These are phyloP conservation scores for Paecilomyces fulvus DNA, from an alignment of 2,329 filamentous ascomycete genomes.

Conservation along the genomic window DNA sequence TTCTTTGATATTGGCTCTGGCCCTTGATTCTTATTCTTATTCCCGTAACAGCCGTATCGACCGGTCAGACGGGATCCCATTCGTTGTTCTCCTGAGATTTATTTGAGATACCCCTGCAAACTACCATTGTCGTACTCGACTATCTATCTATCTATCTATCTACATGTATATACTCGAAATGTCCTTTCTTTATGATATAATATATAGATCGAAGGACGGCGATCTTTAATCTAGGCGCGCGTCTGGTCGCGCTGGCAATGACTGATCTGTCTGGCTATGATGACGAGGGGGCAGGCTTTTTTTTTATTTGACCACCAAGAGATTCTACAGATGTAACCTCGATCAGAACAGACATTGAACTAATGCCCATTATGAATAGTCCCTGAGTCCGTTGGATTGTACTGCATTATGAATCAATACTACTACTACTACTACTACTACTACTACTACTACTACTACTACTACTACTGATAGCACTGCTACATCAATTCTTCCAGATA, in stretches of 20 bases:
- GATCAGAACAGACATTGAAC: too few species aligned
- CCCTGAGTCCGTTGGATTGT: background rate
- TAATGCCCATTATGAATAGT: background rate
- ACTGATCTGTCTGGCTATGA: background rate
- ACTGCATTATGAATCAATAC: too few species aligned
- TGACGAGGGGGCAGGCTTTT: too few species aligned
- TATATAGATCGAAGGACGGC: slow-evolving; percentile 17
- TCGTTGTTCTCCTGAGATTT: background rate
- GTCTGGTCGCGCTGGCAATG: background rate
- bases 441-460: too few species aligned
- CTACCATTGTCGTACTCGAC: slow-evolving; percentile 22
- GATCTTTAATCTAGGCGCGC: background rate
- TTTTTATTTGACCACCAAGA: too few species aligned
- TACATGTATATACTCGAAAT: slow-evolving; percentile 24
- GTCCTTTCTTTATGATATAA: slow-evolving; percentile 1
- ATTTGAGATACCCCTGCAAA: slow-evolving; percentile 31
- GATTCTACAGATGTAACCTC: too few species aligned
- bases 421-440: too few species aligned
- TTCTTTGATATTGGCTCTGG: background rate
- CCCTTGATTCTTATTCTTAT: background rate
- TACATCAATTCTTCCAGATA: background rate
- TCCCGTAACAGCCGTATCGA: background rate
- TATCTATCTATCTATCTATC: slow-evolving; percentile 12
- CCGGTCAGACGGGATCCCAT: background rate
- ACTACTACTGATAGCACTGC: background rate